phyloP scores from a whole-genome alignment of 1,284 basidiomycete genomes.

The Porogramme epimiltina region DNA sequence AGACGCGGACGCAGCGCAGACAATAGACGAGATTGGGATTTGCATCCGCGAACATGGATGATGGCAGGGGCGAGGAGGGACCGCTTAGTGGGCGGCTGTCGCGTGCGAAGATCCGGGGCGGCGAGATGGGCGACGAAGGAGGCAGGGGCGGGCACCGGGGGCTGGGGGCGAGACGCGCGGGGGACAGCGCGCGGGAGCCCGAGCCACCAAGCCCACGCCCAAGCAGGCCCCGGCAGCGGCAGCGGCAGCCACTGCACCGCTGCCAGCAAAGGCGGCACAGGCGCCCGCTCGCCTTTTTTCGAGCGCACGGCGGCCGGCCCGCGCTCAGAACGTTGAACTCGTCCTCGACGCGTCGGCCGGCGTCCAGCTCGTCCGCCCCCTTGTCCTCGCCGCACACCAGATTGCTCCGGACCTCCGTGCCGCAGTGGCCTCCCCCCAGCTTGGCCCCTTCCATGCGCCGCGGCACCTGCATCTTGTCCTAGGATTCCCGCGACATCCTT shows the following conservation, averaged over 20 bases:
- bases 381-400: not conserved
- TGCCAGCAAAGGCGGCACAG: not conserved
- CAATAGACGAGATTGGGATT: conserved; percentile 21
- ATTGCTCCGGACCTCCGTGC: not conserved
- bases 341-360: not conserved
- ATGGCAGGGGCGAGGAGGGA: conserved; percentile 1
- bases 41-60: conserved; percentile 36
- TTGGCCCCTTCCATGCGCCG: conserved; percentile 11
- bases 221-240: too few relatives aligned
- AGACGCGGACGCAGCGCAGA: too few relatives aligned
- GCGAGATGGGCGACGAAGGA: conserved; percentile 5
- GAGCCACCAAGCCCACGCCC: too few relatives aligned
- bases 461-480: conserved; percentile 15
- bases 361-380: not conserved
- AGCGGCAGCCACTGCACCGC: too few relatives aligned
- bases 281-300: conserved; percentile 1
- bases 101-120: conserved; percentile 29
- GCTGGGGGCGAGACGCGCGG: not conserved
- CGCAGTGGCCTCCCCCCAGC: conserved; percentile 1
- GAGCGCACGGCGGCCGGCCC: not conserved
- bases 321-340: not conserved
- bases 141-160: not conserved
- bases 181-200: too few relatives aligned
- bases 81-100: not conserved
- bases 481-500: conserved; percentile 18